Evolutionary conservation across 352 stramenopile genomes (phyloP).

Genomic region (Pythium brachiatum): DNA sequence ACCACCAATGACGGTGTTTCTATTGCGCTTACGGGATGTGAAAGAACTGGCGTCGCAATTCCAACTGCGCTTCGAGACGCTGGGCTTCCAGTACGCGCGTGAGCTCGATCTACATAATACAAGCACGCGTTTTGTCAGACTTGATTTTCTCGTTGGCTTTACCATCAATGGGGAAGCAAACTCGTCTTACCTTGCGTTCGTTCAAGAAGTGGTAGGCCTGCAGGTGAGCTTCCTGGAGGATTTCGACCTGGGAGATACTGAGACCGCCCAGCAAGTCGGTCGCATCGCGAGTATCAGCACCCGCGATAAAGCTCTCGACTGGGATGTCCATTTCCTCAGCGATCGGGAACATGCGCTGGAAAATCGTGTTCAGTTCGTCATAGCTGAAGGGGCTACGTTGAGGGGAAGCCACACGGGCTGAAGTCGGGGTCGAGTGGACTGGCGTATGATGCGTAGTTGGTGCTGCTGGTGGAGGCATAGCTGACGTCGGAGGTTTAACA

Average conservation of each 20-base stretch:
- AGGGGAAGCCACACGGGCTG: not conserved
- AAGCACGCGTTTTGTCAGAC: too few relatives aligned
- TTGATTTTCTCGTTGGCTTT: too few relatives aligned
- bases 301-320: constrained; percentile 74
- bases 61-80: constrained; percentile 62
- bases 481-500: not conserved
- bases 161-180: too few relatives aligned
- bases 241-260: constrained; percentile 83
- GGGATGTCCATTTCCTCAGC: constrained; percentile 69
- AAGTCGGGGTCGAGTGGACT: not conserved
- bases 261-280: constrained; percentile 48
- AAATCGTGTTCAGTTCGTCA: constrained; percentile 47
- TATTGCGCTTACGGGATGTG: constrained; percentile 25
- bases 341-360: constrained; percentile 68
- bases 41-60: constrained; percentile 64
- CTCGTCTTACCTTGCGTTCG: constrained; percentile 80
- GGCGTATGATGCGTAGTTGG: not conserved
- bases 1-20: not conserved
- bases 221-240: constrained; percentile 78
- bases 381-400: constrained; percentile 30
- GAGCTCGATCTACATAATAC: constrained; percentile 54
- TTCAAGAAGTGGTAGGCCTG: constrained; percentile 79
- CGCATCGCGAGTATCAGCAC: constrained; percentile 40
- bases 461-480: not conserved
- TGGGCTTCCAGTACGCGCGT: constrained; percentile 72